Evolutionary conservation across 768 basidiomycete species (phyloP).

Genomic region (Lactarius trivialis): DNA sequence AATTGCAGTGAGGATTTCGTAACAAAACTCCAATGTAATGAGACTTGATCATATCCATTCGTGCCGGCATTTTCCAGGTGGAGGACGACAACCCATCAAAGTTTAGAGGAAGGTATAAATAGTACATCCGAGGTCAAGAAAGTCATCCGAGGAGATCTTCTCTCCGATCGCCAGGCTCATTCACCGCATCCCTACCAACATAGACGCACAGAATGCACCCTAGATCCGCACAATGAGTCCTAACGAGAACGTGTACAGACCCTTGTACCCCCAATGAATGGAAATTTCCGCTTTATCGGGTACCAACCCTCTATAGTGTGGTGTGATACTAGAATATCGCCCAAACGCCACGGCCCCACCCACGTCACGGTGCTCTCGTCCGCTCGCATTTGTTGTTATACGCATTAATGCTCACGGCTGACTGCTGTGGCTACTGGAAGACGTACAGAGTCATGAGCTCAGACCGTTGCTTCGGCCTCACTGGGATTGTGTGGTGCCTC

Average conservation of each 20-base stretch:
- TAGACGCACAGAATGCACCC: background rate
- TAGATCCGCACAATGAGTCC: background rate
- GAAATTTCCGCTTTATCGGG: background rate
- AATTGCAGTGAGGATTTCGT: background rate
- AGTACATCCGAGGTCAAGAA: background rate
- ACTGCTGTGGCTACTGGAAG: background rate
- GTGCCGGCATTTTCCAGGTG: background rate
- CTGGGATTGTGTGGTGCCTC: background rate
- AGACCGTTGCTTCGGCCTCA: background rate
- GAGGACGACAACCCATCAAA: background rate
- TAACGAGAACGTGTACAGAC: background rate
- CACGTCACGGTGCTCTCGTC: background rate
- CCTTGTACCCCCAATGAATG: background rate
- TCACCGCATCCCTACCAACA: background rate
- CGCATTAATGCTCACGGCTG: background rate
- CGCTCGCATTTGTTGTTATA: background rate
- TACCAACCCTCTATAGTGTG: background rate
- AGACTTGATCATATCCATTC: background rate
- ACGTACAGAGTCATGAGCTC: background rate
- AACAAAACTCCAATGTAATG: background rate
- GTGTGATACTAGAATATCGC: background rate
- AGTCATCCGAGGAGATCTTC: background rate
- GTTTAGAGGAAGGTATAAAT: background rate
- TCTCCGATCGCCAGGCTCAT: background rate
- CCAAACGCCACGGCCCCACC: background rate